Evolutionary conservation across 2,329 filamentous ascomycete genomes (phyloP), one percentile per base, ranked within the genome.

Genomic region (Colletotrichum camelliae): DNA sequence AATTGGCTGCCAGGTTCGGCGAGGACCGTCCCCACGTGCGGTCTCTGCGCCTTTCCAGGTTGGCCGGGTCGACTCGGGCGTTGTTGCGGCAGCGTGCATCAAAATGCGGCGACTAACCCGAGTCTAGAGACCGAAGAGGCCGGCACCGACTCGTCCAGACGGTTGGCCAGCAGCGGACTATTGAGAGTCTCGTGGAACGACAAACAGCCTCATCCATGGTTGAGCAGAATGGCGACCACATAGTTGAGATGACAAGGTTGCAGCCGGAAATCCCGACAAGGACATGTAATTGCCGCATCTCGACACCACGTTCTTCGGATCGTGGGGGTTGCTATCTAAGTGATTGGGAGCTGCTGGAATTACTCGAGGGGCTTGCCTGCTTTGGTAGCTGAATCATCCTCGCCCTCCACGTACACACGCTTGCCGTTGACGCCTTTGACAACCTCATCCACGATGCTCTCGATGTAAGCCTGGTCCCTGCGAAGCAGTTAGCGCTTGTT

Each of bases 371-470:
- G 21, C 60, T 69, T 76, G 33, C 67, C 67, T 24, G 48, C 71
- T 24, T 62, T 39, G 37, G 60, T 52, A 12, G 13, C 16, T 27
- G 35, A 33, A 35, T 95, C 93, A 77, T 93, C 88, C 81, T 95
- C 93, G 76, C 93, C 95, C 83, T 98, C 96, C 31, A 89, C 88
- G 33, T 85, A 79, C 13, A 98, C 91, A 66, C 93, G 89, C 79
- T 88, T 89, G 4, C 96, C 96, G 79, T 95, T 86, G 7, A 98
- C 93, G 69, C 93, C 93, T 82, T 91, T 86, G 82, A 95, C 91
- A 4, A 98, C 95, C 82, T 98, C 95, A 1, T 89, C 86, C 16
- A 97, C 91, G 77, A 98, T 85, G 67, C 92, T 93, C 83, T 98
- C 95, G 82, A 98, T 90, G 79, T 91, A 96, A 29, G 91, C 93